Evolutionary conservation across 1,284 basidiomycete genomes (phyloP), one percentile per base, ranked within the genome.

Genomic region (Ceratorhiza oryzae-sativae): DNA sequence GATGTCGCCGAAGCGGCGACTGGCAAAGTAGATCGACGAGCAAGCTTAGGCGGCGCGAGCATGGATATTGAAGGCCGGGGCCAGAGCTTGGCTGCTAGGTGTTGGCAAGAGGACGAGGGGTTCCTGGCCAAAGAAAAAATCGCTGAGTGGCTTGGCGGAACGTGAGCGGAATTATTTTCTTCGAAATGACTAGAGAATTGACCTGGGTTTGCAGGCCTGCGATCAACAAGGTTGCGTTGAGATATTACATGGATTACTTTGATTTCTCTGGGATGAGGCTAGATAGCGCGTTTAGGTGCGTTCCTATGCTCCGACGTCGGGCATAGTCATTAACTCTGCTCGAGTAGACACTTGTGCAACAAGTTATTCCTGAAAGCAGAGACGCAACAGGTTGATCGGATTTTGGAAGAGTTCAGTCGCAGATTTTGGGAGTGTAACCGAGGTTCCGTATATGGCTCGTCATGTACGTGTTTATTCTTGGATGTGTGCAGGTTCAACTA

Each of bases 301-400:
- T 79, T 6, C 2, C 42, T 1, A 23, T 13, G 27, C 30, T 25
- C 13, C 15, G 58, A 36, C 73, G 1, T 67, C 93, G 93, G 72
- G 32, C 49, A 18, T 13, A 41, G n/a, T 18, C 34, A 4, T n/a
- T n/a, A n/a, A n/a, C n/a, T n/a, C 42, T 65, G 12, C 53, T 68
- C 10, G 27, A 18, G 15, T n/a, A 94, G 94, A 72, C 88, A 89
- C 36, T 83, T 99, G 3, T 98, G 96, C 79, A 88, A 88, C 25
- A 97, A 97, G 79, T 86, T 99, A 2, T 97, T 88, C 80, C 86
- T 99, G 72, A 95, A 95, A 79, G 97, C 91, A 1, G 97, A 99
- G 82, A 97, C 97, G 0, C 97, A 99, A 79, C 96, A 98, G 81
- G 91, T 99, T 45, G 97, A 99, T 80, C 90, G 97, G 49, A 97